These are phyloP conservation scores for Apiospora pterosperma DNA, from an alignment of 2,329 filamentous ascomycete genomes.

Conservation along the genomic window DNA sequence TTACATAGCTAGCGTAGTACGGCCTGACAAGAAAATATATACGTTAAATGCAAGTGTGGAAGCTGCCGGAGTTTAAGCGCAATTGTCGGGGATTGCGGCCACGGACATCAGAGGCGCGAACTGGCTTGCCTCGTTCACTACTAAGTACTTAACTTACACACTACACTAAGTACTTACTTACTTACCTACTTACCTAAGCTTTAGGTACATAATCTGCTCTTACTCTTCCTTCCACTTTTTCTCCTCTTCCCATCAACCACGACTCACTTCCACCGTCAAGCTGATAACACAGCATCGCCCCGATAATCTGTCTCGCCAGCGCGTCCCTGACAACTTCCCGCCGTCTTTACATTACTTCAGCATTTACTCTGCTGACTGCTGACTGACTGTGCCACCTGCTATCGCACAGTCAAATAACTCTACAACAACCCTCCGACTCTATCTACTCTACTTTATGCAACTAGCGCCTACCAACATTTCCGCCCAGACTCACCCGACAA, in stretches of 20 bases:
- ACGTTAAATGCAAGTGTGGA: too few species aligned
- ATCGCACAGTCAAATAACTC: conserved; percentile 51
- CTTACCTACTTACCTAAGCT: neutral
- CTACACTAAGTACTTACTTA: neutral
- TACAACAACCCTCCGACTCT: conserved; percentile 23
- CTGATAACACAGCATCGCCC: neutral
- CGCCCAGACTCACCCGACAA: conserved; percentile 22
- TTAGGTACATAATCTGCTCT: neutral
- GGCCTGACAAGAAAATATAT: neutral
- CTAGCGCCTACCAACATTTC: conserved; percentile 45
- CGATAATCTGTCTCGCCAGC: neutral
- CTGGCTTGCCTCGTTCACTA: too few species aligned
- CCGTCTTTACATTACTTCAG: neutral
- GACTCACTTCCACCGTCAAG: neutral
- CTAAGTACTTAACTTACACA: too few species aligned
- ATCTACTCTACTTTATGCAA: conserved; percentile 60
- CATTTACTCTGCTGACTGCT: neutral
- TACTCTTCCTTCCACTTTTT: neutral
- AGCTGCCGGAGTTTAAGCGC: neutral
- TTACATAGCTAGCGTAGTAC: neutral
- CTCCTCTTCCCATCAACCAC: neutral
- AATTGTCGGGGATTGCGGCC: neutral
- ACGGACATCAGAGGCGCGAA: too few species aligned
- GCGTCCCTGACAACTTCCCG: neutral
- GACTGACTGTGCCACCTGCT: conserved; percentile 47